Evolutionary conservation across 2,329 filamentous ascomycete species (phyloP).

Genomic region (Verticillium albo-atrum): DNA sequence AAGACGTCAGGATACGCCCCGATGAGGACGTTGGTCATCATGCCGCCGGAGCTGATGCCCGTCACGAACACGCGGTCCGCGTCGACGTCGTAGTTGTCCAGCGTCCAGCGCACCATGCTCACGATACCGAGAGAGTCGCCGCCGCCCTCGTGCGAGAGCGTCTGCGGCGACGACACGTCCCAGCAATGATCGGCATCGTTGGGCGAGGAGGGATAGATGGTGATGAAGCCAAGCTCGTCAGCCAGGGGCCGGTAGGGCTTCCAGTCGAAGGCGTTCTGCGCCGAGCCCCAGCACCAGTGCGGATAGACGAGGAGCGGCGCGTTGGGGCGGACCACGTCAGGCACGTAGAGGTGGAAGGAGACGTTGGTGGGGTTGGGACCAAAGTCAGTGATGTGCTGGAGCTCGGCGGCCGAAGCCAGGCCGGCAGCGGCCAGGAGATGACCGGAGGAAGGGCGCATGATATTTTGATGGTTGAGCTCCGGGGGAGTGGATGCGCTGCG

Average conservation of each 20-base stretch:
- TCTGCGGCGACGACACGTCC: conserved; percentile 50
- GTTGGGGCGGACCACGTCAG: conserved; percentile 31
- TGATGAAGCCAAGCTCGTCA: conserved; percentile 48
- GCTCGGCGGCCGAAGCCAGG: conserved; percentile 5
- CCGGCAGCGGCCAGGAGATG: background rate
- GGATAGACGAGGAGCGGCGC: conserved; percentile 51
- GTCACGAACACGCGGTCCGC: conserved; percentile 44
- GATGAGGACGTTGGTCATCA: conserved; percentile 51
- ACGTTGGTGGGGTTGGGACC: conserved; percentile 45
- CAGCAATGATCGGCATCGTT: conserved; percentile 45
- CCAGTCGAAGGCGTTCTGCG: conserved; percentile 39
- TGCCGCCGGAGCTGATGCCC: conserved; percentile 46
- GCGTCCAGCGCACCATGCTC: conserved; percentile 48
- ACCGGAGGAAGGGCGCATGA: background rate
- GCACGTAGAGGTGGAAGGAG: conserved; percentile 48
- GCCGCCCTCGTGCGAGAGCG: conserved; percentile 43
- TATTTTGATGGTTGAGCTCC: background rate
- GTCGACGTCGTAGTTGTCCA: conserved; percentile 41
- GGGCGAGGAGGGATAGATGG: conserved; percentile 33
- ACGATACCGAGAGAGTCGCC: conserved; percentile 48
- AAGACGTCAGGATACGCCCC: conserved; percentile 50
- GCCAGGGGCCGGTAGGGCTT: conserved; percentile 51
- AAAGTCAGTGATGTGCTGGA: conserved; percentile 17
- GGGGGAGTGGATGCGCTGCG: background rate
- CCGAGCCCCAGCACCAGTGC: conserved; percentile 54